A percentile compares a stretch with the other conserved stretches of the same genome.
Conservation (phyloP, 495 filamentous ascomycete genomes). For the Neurospora sp. region DNA sequence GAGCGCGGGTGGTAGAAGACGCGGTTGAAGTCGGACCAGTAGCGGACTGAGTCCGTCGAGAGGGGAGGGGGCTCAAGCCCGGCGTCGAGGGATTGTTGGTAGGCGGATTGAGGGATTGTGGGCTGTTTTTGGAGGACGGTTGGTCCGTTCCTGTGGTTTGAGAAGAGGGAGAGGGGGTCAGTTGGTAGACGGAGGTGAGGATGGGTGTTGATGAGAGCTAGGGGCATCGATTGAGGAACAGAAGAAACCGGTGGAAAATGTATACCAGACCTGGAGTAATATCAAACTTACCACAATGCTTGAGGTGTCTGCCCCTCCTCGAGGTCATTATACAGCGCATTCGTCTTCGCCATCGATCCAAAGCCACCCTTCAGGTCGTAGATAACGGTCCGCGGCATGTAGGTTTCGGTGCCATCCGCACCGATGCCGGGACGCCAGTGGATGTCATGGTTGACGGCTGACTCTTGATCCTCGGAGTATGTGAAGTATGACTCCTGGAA, state of each 20-base stretch:
- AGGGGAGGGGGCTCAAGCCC: conserved; percentile 53
- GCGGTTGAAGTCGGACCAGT: conserved; percentile 92
- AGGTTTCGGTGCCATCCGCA: conserved; percentile 77
- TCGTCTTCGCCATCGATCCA: conserved; percentile 75
- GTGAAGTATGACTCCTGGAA: conserved; percentile 93
- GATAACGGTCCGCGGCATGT: conserved; percentile 78
- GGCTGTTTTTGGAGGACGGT: conserved; percentile 56
- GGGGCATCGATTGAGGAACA: neutral
- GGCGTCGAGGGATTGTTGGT: conserved; percentile 65
- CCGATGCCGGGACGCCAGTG: conserved; percentile 85
- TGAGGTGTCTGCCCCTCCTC: conserved; percentile 36
- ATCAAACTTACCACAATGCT: conserved; percentile 48
- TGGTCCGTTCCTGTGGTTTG: conserved; percentile 49
- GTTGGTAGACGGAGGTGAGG: neutral
- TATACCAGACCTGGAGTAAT: neutral
- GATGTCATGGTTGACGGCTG: conserved; percentile 79
- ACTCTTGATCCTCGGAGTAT: conserved; percentile 56
- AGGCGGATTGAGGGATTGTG: conserved; percentile 57
- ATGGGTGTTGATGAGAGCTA: neutral
- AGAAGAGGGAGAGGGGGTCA: conserved; percentile 4
- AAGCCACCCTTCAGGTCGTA: conserved; percentile 94
- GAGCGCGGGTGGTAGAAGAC: conserved; percentile 88
- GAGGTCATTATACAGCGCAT: conserved; percentile 69
- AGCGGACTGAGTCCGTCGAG: conserved; percentile 61
- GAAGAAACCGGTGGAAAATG: neutral